phyloP scores from a whole-genome alignment of 192 early-diverging fungal species.

The Backusella parvicylindrica region DNA sequence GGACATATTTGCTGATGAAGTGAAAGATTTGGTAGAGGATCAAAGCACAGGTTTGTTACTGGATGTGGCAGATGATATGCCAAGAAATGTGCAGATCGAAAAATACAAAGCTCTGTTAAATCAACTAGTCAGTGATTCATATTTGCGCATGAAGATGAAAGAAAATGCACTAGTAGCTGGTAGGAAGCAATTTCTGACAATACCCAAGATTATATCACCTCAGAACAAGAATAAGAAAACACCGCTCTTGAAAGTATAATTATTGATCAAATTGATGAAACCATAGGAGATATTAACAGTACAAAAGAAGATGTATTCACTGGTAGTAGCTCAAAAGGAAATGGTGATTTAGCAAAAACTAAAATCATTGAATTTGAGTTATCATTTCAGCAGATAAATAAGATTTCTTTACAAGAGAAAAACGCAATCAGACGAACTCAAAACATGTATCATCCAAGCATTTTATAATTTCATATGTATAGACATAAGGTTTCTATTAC shows the following conservation, averaged over 20 bases:
- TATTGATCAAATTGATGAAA: not conserved
- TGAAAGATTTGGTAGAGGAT: constrained; percentile 30
- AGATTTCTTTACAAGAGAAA: not conserved
- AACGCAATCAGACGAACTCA: not conserved
- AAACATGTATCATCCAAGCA: not conserved
- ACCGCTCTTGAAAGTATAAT: not conserved
- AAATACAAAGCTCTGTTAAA: constrained; percentile 14
- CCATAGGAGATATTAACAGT: not conserved
- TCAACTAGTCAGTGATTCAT: not conserved
- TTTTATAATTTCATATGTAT: not conserved
- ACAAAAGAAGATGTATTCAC: not conserved
- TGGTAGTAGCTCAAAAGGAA: not conserved
- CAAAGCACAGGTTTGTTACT: constrained; percentile 30
- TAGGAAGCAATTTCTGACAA: constrained; percentile 11
- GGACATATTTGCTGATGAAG: constrained; percentile 36
- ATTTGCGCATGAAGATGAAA: constrained; percentile 9
- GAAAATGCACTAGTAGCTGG: constrained; percentile 1
- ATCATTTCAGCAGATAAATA: not conserved
- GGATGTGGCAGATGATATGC: constrained; percentile 1
- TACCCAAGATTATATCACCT: not conserved
- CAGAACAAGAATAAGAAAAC: not conserved
- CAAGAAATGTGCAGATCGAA: constrained; percentile 9
- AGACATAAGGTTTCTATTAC: not conserved
- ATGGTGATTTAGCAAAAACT: not conserved
- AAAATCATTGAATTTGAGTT: not conserved